Conservation (phyloP, 1,139 yeast species). For the Hyphopichia wangnamkhiaoensis region DNA sequence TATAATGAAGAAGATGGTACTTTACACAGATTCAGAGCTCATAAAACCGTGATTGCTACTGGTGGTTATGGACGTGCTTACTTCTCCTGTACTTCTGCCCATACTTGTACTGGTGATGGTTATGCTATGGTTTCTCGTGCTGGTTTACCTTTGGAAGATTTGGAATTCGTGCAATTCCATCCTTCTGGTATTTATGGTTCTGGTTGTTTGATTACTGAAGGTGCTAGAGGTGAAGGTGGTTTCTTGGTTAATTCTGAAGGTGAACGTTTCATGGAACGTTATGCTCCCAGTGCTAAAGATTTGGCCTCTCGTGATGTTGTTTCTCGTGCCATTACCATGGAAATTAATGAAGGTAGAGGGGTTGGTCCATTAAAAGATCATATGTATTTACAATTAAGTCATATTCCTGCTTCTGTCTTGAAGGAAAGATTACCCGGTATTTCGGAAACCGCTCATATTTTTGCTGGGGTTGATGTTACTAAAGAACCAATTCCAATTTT, state of each 20-base stretch:
- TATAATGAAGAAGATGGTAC: conserved; percentile 99
- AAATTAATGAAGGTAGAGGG: conserved; percentile 98
- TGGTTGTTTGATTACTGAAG: conserved; percentile 97
- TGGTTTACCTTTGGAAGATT: conserved; percentile 95
- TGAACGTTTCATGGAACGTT: conserved; percentile 99
- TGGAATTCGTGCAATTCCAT: conserved; percentile 98
- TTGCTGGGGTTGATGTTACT: conserved; percentile 99
- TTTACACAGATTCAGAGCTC: conserved; percentile 94
- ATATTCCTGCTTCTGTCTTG: conserved; percentile 87
- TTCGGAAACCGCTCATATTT: conserved; percentile 96
- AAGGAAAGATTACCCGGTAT: conserved; percentile 98
- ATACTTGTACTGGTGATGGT: conserved; percentile 99
- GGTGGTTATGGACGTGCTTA: conserved; percentile 99
- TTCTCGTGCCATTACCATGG: conserved; percentile 97
- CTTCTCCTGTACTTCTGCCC: conserved; percentile 98
- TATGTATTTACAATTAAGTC: conserved; percentile 91
- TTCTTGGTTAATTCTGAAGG: conserved; percentile 94
- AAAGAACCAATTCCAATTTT: conserved; percentile 98
- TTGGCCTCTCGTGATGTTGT: conserved; percentile 98
- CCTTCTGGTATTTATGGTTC: conserved; percentile 99
- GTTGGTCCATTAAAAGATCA: conserved; percentile 97
- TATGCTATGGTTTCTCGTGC: conserved; percentile 98
- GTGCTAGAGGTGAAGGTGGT: conserved; percentile 99
- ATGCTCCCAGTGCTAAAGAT: conserved; percentile 98
- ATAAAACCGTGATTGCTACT: conserved; percentile 94